Conservation (phyloP, 129 eudicot genomes). For the Oenanthe sinensis region DNA sequence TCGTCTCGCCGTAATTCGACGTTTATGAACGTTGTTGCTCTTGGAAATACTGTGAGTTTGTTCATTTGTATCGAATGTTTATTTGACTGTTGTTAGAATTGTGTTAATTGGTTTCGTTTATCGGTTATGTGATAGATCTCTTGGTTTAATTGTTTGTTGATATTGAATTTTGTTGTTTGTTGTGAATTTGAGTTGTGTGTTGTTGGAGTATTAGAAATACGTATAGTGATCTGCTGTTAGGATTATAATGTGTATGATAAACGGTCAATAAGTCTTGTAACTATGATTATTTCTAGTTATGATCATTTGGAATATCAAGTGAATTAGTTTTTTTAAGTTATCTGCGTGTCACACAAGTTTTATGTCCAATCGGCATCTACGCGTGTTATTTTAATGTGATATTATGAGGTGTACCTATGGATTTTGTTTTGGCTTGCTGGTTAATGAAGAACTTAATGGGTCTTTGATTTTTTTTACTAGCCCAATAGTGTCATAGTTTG, state of each 20-base stretch:
- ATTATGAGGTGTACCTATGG: not conserved
- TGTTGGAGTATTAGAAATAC: not conserved
- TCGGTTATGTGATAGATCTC: conserved; percentile 31
- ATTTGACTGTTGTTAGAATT: not conserved
- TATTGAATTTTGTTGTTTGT: not conserved
- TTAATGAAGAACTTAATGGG: not conserved
- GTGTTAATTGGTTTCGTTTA: conserved; percentile 1
- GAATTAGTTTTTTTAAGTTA: not conserved
- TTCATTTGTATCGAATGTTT: not conserved
- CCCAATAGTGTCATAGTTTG: not conserved
- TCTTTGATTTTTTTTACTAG: not conserved
- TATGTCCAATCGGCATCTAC: too few species aligned
- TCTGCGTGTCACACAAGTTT: too few species aligned
- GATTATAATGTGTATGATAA: not conserved
- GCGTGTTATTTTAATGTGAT: not conserved
- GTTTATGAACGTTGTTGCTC: conserved; percentile 84
- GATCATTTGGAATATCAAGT: not conserved
- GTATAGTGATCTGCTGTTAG: not conserved
- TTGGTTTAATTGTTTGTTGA: conserved; percentile 16
- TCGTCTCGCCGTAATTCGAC: conserved; percentile 64
- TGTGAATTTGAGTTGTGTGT: not conserved
- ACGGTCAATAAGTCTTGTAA: not conserved
- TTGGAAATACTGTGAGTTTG: conserved; percentile 87
- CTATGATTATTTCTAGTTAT: not conserved
- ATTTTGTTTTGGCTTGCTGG: not conserved